Base-by-base conservation (phyloP, 1,284 basidiomycete genomes). In the Cryptococcus depauperatus region DNA sequence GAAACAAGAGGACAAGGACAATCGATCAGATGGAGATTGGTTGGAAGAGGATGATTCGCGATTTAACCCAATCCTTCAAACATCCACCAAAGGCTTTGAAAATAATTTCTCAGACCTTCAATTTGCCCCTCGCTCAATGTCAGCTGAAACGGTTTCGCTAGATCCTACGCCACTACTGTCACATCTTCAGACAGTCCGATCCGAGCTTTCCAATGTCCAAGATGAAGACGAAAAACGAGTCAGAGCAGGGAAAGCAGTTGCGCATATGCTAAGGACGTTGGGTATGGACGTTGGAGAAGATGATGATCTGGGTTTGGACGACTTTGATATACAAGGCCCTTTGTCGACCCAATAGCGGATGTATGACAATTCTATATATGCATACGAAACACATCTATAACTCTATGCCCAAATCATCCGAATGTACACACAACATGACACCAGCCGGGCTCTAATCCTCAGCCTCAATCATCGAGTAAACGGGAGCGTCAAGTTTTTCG, bases 391-490 rank as follows among this genome's bases (percentile, higher is more conserved):
- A n/a, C n/a, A n/a, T n/a, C n/a, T n/a, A n/a, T n/a, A n/a, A n/a
- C n/a, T n/a, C n/a, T n/a, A n/a, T n/a, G n/a, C n/a, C n/a, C n/a
- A n/a, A n/a, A n/a, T n/a, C n/a, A 5, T 33, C 32, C 7, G 32
- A 8, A 33, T 33, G 32, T 33, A 33, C 11, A 33, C 32, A 33
- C 13, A n/a, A 18, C 32, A 33, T 33, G 19, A 33, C 32, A 14
- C 19, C 32, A n/a, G n/a, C n/a, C n/a, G n/a, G n/a, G n/a, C n/a
- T 29, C 48, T 72, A 87, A 62, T 87, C 84, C 47, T 85, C 79
- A 46, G 77, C 74, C 68, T 91, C 78, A 60, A 88, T 75, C 66
- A 93, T 81, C 37, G 84, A 86, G 73, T 92, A 95, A 16, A 82
- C 73, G 3, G 91, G 89, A 28, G 88, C 90, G 61, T 90, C 81